These are phyloP conservation scores for Saitozyma podzolica DNA, from an alignment of 768 basidiomycete genomes.

Conservation along the genomic window DNA sequence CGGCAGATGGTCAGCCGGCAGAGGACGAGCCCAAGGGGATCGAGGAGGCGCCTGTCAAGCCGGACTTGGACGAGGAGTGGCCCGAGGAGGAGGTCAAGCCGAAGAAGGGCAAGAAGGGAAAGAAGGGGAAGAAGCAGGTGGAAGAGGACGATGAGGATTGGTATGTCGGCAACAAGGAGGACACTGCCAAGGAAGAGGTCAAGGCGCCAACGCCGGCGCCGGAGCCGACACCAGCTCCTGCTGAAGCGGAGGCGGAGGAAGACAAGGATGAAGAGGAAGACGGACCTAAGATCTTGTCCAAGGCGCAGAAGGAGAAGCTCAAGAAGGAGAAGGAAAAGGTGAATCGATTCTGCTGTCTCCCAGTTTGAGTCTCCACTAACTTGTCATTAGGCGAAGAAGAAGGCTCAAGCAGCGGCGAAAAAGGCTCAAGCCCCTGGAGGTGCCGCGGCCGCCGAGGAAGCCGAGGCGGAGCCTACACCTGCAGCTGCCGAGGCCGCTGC, in stretches of 20 bases:
- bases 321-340: slow-evolving; percentile 99
- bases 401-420: slow-evolving; percentile 86
- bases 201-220: slow-evolving; percentile 6
- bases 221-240: slow-evolving; percentile 28
- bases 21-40: slow-evolving; percentile 21
- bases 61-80: slow-evolving; percentile 63
- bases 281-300: slow-evolving; percentile 68
- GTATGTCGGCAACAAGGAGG: slow-evolving; percentile 2
- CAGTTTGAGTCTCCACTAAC: slow-evolving; percentile 7
- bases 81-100: slow-evolving; percentile 67
- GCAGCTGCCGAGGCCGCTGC: slow-evolving; percentile 12
- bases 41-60: slow-evolving; percentile 6
- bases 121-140: slow-evolving; percentile 33
- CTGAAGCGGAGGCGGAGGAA: slow-evolving; percentile 11
- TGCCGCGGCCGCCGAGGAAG: slow-evolving; percentile 5
- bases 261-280: slow-evolving; percentile 40
- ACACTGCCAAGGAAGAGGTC: slow-evolving; percentile 4
- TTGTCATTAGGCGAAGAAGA: slow-evolving; percentile 77
- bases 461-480: background rate
- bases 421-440: slow-evolving; percentile 51
- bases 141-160: slow-evolving; percentile 11
- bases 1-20: slow-evolving; percentile 27
- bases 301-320: slow-evolving; percentile 93
- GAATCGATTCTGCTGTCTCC: slow-evolving; percentile 1
- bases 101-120: slow-evolving; percentile 48